phyloP scores from a whole-genome alignment of 2,329 filamentous ascomycete species.

The Didymella lethalis region DNA sequence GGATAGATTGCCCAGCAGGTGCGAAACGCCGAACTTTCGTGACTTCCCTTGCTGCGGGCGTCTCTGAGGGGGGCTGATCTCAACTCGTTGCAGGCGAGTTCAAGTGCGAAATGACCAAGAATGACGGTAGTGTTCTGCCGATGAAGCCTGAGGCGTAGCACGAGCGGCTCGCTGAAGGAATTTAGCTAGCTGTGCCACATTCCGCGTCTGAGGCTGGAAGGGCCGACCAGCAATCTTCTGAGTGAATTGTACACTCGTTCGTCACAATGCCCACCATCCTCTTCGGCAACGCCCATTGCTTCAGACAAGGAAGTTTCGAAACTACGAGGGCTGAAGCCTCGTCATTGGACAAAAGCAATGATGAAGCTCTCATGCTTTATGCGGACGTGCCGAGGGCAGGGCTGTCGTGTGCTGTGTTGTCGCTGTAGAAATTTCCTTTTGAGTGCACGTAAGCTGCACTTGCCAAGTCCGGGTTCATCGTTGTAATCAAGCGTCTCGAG shows the following conservation, averaged over 20 bases:
- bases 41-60: constrained; percentile 7
- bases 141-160: constrained; percentile 22
- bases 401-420: neutral
- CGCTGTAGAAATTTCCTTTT: neutral
- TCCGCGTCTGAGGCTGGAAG: constrained; percentile 34
- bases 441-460: too few relatives aligned
- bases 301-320: constrained; percentile 18
- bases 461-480: too few relatives aligned
- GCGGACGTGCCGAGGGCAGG: constrained; percentile 11
- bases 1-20: constrained; percentile 8
- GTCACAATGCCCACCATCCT: constrained; percentile 5
- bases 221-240: neutral
- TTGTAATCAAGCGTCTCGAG: too few relatives aligned
- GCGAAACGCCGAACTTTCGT: constrained; percentile 12
- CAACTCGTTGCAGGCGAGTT: neutral
- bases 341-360: constrained; percentile 6
- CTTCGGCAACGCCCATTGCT: constrained; percentile 12
- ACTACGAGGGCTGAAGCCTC: neutral
- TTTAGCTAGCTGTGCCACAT: constrained; percentile 33
- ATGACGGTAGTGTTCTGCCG: neutral
- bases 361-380: constrained; percentile 2
- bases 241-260: constrained; percentile 9
- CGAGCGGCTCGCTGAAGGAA: constrained; percentile 31
- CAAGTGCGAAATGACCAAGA: neutral
- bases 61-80: neutral